Evolutionary conservation across 305 asterid genomes (phyloP).

Genomic region (Stenogyne calaminthoides): DNA sequence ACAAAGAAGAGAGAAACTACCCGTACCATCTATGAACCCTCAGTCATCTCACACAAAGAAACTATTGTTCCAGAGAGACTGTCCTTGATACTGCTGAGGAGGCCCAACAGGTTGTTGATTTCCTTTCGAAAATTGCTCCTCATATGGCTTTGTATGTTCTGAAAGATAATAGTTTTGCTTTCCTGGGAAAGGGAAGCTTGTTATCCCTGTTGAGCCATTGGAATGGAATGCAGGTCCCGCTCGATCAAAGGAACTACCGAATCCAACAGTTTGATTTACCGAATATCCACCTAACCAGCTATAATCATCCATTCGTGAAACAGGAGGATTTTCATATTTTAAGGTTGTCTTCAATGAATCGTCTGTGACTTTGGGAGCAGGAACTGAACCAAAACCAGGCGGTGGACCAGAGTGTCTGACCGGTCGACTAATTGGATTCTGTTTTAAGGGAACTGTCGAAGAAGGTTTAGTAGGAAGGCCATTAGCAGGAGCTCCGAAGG

Average conservation of each 20-base stretch:
- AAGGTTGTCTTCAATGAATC: constrained; percentile 46
- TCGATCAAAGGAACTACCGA: constrained; percentile 45
- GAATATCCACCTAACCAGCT: constrained; percentile 77
- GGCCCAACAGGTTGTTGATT: constrained; percentile 56
- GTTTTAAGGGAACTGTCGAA: constrained; percentile 51
- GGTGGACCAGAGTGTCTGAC: constrained; percentile 90
- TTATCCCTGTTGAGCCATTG: constrained; percentile 48
- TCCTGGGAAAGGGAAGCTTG: constrained; percentile 81
- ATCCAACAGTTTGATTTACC: constrained; percentile 51
- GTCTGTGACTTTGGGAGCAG: constrained; percentile 53
- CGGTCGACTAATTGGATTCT: constrained; percentile 83
- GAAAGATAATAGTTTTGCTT: constrained; percentile 56
- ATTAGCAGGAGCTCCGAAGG: constrained; percentile 44
- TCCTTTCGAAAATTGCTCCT: constrained; percentile 57
- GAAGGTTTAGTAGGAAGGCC: constrained; percentile 42
- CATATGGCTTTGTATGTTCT: constrained; percentile 51
- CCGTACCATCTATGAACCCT: constrained; percentile 49
- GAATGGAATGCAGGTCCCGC: constrained; percentile 44
- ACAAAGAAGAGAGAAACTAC: constrained; percentile 17
- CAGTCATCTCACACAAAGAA: constrained; percentile 74
- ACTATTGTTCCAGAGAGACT: constrained; percentile 68
- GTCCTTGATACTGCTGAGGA: constrained; percentile 72
- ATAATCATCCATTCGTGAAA: constrained; percentile 64
- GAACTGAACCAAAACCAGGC: constrained; percentile 82
- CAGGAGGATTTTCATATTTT: constrained; percentile 44